A percentile compares a stretch with the other conserved stretches of the same genome.
Conservation (phyloP, 2,329 filamentous ascomycete genomes). For the Ophiostoma fasciatum region DNA sequence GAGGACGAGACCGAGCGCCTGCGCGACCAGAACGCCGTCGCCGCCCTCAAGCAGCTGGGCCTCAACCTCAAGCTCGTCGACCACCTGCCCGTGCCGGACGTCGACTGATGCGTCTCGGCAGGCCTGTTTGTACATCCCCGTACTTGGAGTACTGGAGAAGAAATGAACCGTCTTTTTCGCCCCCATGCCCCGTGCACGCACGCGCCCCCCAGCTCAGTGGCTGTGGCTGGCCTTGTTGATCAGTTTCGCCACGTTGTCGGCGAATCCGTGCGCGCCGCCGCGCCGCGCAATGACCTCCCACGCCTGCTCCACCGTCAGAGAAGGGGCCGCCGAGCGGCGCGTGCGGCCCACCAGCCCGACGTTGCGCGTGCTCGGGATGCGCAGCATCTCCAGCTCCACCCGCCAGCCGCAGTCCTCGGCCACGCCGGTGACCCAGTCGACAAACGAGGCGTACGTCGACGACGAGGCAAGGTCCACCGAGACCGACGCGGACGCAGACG, state of each 20-base stretch:
- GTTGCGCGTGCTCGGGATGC: constrained; percentile 88
- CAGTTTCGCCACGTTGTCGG: constrained; percentile 29
- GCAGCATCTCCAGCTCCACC: constrained; percentile 69
- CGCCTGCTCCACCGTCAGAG: constrained; percentile 16
- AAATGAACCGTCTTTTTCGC: too few species aligned
- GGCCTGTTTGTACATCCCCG: too few species aligned
- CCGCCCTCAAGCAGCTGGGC: constrained; percentile 53
- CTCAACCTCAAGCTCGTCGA: constrained; percentile 58
- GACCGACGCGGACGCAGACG: constrained; percentile 34
- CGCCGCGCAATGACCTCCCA: constrained; percentile 31
- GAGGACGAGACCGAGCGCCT: constrained; percentile 53
- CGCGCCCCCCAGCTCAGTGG: too few species aligned
- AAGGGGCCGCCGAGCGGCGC: constrained; percentile 23
- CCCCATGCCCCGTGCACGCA: too few species aligned
- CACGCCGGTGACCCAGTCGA: constrained; percentile 59
- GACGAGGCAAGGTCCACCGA: constrained; percentile 29
- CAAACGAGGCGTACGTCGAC: constrained; percentile 73
- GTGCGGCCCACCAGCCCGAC: constrained; percentile 59
- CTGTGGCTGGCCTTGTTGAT: too few species aligned
- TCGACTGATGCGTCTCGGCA: constrained; percentile 23
- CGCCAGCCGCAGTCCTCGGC: constrained; percentile 58
- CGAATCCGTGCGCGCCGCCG: constrained; percentile 41
- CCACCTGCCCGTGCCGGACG: constrained; percentile 60
- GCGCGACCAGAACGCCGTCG: constrained; percentile 46
- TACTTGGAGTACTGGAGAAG: too few species aligned